A percentile compares a stretch with the other conserved stretches of the same genome.
Evolutionary conservation across 257 asterid species (phyloP).

Genomic region (Perilla frutescens): DNA sequence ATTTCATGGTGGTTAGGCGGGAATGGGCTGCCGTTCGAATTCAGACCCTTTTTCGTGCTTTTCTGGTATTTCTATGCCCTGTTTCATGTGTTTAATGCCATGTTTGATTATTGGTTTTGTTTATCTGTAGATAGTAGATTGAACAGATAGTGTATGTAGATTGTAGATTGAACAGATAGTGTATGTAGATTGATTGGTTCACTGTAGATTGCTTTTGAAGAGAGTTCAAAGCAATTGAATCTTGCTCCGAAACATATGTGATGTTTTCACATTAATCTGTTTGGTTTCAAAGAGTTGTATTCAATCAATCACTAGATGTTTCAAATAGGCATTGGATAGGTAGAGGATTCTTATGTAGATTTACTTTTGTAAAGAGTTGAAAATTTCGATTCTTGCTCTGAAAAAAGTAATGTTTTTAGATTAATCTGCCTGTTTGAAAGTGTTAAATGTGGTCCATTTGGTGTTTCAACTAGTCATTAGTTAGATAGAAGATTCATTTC

Average conservation of each 20-base stretch:
- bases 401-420: not conserved
- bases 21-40: conserved; percentile 95
- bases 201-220: not conserved
- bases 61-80: conserved; percentile 56
- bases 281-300: too few relatives aligned
- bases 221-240: too few relatives aligned
- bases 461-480: too few relatives aligned
- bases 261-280: too few relatives aligned
- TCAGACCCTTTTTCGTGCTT: conserved; percentile 81
- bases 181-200: not conserved
- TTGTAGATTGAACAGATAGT: not conserved
- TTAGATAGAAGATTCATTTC: too few relatives aligned
- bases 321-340: not conserved
- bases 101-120: not conserved
- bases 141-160: not conserved
- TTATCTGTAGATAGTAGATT: not conserved
- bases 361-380: not conserved
- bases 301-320: not conserved
- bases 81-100: not conserved
- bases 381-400: not conserved
- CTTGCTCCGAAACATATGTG: too few relatives aligned
- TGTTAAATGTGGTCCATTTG: not conserved
- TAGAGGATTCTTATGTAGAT: not conserved
- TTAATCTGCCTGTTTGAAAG: not conserved
- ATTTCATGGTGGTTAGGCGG: conserved; percentile 64